Evolutionary conservation across 139 green algal genomes (phyloP).

Genomic region (Closterium sp.): DNA sequence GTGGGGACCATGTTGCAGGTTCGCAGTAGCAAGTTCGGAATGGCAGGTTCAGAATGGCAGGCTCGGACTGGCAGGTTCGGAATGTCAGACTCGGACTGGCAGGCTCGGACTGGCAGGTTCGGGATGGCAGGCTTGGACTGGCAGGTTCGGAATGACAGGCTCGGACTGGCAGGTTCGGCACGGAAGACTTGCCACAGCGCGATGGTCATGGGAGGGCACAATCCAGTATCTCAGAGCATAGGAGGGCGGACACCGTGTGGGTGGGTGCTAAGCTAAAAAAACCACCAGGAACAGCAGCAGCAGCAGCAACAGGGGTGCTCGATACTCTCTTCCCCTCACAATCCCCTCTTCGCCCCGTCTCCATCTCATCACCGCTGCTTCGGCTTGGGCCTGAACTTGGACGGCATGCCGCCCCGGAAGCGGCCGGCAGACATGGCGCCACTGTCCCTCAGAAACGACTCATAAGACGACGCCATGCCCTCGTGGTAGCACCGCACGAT

Average conservation of each 20-base stretch:
- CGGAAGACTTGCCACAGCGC: neutral
- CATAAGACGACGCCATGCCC: constrained; percentile 3
- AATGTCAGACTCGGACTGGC: neutral
- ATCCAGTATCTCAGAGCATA: too few species aligned
- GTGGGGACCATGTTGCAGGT: neutral
- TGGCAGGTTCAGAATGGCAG: neutral
- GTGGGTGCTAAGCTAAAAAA: neutral
- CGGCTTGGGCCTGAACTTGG: constrained; percentile 7
- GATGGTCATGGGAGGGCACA: neutral
- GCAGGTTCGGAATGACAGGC: neutral
- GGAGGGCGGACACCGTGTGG: neutral
- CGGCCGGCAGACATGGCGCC: constrained; percentile 4
- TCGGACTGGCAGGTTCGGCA: neutral
- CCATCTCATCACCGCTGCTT: neutral
- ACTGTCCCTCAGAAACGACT: constrained; percentile 16
- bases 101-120: neutral
- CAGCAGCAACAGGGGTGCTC: too few species aligned
- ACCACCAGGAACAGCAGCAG: neutral
- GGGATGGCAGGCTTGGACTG: neutral
- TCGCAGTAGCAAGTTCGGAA: neutral
- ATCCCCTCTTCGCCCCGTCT: too few species aligned
- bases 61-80: neutral
- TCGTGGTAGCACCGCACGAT: neutral
- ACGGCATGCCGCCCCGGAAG: constrained; percentile 15
- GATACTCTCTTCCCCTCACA: neutral